Conservation (phyloP, 2,329 filamentous ascomycete genomes). For the Raffaelea deltoideospora region DNA sequence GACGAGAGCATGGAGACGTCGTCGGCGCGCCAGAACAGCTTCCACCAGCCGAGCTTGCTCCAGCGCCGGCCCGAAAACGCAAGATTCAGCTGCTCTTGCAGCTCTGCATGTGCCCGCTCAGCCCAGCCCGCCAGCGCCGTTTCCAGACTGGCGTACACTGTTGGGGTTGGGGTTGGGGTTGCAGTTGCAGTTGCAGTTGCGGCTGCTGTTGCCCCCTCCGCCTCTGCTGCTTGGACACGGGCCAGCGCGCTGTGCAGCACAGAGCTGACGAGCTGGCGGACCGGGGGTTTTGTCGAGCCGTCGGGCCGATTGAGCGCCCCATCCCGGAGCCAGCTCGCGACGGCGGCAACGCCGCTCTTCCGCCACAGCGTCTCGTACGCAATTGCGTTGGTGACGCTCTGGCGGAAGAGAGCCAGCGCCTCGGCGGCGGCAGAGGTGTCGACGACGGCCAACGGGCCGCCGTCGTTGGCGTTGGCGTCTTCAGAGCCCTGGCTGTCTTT, state of each 20-base stretch:
- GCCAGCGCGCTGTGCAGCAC: conserved; percentile 40
- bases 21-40: conserved; percentile 87
- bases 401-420: conserved; percentile 52
- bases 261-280: conserved; percentile 52
- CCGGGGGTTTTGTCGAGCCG: conserved; percentile 43
- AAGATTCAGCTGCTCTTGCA: conserved; percentile 63
- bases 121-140: conserved; percentile 55
- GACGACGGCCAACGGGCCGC: conserved; percentile 38
- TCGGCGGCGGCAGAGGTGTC: conserved; percentile 47
- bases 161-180: too few relatives aligned
- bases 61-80: conserved; percentile 66
- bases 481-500: conserved; percentile 4
- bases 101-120: conserved; percentile 64
- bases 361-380: conserved; percentile 63
- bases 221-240: conserved; percentile 35
- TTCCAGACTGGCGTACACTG: conserved; percentile 37
- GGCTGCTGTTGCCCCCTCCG: conserved; percentile 11
- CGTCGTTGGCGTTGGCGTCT: conserved; percentile 28
- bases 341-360: conserved; percentile 48
- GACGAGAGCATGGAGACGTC: conserved; percentile 74
- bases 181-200: too few relatives aligned
- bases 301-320: conserved; percentile 24
- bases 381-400: conserved; percentile 53
- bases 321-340: conserved; percentile 51
- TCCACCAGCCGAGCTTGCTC: conserved; percentile 82